phyloP scores from a whole-genome alignment of 192 early-diverging fungal species.

The Backusella morwellensis region DNA sequence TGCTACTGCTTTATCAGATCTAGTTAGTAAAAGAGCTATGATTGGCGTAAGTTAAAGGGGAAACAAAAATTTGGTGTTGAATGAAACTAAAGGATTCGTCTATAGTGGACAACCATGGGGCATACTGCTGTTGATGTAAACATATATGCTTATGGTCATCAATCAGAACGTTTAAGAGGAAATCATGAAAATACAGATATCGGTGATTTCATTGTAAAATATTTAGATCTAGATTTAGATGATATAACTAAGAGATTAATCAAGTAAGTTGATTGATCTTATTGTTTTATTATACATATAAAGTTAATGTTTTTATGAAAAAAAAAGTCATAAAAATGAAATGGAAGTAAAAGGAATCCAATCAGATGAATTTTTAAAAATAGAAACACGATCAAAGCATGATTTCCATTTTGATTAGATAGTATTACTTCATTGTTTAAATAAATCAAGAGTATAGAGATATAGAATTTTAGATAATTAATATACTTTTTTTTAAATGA shows the following conservation, averaged over 20 bases:
- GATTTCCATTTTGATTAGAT: background rate
- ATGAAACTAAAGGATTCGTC: background rate
- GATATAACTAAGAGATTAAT: conserved; percentile 34
- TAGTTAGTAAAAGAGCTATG: conserved; percentile 53
- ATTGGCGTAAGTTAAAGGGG: conserved; percentile 46
- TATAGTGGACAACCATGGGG: conserved; percentile 81
- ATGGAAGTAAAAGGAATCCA: background rate
- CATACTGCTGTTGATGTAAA: conserved; percentile 97
- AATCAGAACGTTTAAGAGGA: conserved; percentile 61
- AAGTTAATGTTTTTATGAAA: background rate
- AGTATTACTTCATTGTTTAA: background rate
- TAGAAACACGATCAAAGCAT: background rate
- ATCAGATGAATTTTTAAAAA: background rate
- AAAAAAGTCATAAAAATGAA: background rate
- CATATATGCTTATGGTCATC: conserved; percentile 78
- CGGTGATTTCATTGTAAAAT: conserved; percentile 63
- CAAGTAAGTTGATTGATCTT: background rate
- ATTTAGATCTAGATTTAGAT: conserved; percentile 61
- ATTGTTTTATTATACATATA: background rate
- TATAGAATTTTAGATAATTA: background rate
- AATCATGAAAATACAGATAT: conserved; percentile 90
- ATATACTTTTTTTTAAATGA: background rate
- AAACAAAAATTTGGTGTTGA: background rate
- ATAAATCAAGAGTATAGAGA: background rate
- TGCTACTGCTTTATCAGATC: conserved; percentile 41